Base-by-base conservation (phyloP, 176 grass and related monocot genomes). In the Musa acuminata region DNA sequence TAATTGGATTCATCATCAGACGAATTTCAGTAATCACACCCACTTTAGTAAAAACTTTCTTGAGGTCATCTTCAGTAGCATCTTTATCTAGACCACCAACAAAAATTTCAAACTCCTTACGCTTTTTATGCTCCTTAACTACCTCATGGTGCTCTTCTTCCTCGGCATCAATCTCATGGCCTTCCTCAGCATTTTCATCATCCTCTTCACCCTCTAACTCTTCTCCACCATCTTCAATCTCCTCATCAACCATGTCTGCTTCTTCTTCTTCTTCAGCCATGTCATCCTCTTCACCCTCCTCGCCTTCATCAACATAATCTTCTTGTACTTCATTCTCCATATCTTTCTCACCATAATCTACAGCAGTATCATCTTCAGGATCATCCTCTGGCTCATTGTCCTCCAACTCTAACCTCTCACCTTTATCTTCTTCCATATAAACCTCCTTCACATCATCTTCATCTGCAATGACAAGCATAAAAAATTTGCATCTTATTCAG, bases 101-200 rank as follows among this genome's bases (percentile, higher is more conserved):
- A 94, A 98, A 98, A 72, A 98, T 82, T 82, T 94, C 95, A 85
- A 87, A 91, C 75, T 94, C 95, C 82, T 87, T 99, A 13, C 91
- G 71, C 43, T 94, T 99, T 48, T 82, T 82, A 57, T 85, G 82
- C 25, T 87, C 86, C 79, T 98, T 88, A 9, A 93, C 83, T 65
- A 89, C 75, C 76, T 89, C 77, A 77, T 82, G 73, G 70, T 89
- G 85, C 8, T 98, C 90, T 67, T 87, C 87, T 72, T 91, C 88
- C 9, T 98, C 85, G 24, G 53, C 84, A 71, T 71, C 67, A 63
- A 64, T 43, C n/a, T 49, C 53, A 22, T 59, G 67, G 13, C 75
- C 52, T 70, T 79, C 64, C 52, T 59, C 70, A 79, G 62, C 58
- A 71, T 72, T 75, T 66, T 78, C 75, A 64, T 68, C 77, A 25